Evolutionary conservation across 352 stramenopile species (phyloP), one percentile per base, ranked within the genome.

Genomic region (Pythium rishiriense): DNA sequence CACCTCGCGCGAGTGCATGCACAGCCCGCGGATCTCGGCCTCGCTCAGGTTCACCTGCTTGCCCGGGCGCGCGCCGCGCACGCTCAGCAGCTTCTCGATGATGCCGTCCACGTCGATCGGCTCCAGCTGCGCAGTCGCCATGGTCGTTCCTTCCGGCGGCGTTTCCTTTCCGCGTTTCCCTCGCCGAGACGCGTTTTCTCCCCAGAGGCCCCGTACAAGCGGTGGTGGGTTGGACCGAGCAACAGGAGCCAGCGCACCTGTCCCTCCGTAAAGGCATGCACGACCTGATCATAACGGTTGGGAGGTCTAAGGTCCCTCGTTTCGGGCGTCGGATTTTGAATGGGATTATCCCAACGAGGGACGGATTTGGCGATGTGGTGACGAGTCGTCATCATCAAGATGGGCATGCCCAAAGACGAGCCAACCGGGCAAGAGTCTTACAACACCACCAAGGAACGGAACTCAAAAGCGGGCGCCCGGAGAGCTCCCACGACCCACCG

Each of bases 21-120:
- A 98, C 12, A 99, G 83, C 80, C 93, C 96, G 46, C 92, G 93
- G 59, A 98, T 97, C 67, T 98, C 90, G 33, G 78, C 75, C 71
- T 98, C 91, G 8, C 90, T 91, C 24, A 98, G 75, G 68, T 94
- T 88, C 22, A 98, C 94, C 73, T 92, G 65, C 65, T 89, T 88
- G 52, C 90, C 90, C 24, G 91, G 91, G 47, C 89, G 78, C 31
- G 88, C 85, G 46, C 88, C 90, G 58, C 91, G 79, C 59, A 98
- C 92, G 58, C 86, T 92, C 52, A 98, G 79, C 62, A 96, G 76
- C 78, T 97, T 93, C 64, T 95, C 85, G 64, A 97, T 96, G 75
- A 97, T 93, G 56, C 53, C 62, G 72, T 96, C 87, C 28, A 96
- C 83, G 58, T 93, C 84, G 64, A 95, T 90, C 53, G 85, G 80